These are phyloP conservation scores for Gardenia jasminoides DNA, from an alignment of 257 asterid species.

Conservation along the genomic window DNA sequence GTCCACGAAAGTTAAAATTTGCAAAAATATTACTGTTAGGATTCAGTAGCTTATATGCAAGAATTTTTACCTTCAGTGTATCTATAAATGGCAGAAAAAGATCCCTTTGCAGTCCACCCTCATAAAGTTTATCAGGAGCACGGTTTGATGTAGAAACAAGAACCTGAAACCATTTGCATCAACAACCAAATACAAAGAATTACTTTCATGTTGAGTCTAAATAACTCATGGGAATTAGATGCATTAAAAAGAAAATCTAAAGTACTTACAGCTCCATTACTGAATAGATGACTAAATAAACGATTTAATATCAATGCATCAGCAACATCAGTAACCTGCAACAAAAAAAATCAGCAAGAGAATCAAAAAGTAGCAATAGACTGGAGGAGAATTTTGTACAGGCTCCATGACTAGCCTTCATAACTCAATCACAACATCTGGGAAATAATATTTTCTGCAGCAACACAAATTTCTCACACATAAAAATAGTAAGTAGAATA, in stretches of 20 bases:
- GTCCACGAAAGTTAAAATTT: neutral
- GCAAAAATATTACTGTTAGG: neutral
- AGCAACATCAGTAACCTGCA: constrained; percentile 88
- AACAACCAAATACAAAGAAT: neutral
- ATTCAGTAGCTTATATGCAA: neutral
- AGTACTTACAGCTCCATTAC: constrained; percentile 72
- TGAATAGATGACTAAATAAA: constrained; percentile 68
- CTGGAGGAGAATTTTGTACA: neutral
- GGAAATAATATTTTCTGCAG: neutral
- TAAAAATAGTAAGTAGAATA: constrained; percentile 1
- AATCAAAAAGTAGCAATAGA: neutral
- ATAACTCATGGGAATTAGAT: neutral
- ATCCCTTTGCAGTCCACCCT: constrained; percentile 86
- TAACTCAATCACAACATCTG: neutral
- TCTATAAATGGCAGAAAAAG: constrained; percentile 35
- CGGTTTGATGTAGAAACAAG: constrained; percentile 93
- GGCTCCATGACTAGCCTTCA: neutral
- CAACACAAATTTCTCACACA: neutral
- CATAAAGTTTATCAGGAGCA: constrained; percentile 90
- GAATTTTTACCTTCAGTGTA: constrained; percentile 60
- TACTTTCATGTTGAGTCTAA: neutral
- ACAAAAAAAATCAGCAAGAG: constrained; percentile 2
- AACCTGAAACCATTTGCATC: constrained; percentile 41
- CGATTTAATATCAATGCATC: constrained; percentile 88
- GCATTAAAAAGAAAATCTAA: neutral